Evolutionary conservation across 1,284 basidiomycete species (phyloP).

Genomic region (Ceratobasidium sp.): DNA sequence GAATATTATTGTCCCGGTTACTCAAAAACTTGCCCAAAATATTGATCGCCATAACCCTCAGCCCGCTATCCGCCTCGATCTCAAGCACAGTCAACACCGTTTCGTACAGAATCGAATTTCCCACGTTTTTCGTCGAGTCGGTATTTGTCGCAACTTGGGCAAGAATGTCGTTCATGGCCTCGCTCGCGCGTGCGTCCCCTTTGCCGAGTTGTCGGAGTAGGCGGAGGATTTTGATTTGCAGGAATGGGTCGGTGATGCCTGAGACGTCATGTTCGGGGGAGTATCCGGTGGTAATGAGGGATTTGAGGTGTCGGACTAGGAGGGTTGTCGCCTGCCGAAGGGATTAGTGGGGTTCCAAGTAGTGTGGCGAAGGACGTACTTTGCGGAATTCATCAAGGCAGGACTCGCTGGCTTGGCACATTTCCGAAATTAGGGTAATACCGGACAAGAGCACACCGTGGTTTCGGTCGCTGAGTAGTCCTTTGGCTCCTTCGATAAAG

Average conservation of each 20-base stretch:
- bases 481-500: constrained; percentile 87
- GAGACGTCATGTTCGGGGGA: constrained; percentile 99
- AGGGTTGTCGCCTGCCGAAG: constrained; percentile 80
- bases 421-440: constrained; percentile 94
- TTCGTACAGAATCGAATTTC: constrained; percentile 98
- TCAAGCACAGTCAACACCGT: constrained; percentile 97
- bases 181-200: constrained; percentile 86
- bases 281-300: constrained; percentile 94
- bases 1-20: constrained; percentile 98
- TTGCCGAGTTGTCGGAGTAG: constrained; percentile 87
- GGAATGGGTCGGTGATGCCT: constrained; percentile 98
- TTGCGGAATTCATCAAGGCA: constrained; percentile 88
- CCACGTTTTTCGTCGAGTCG: constrained; percentile 97
- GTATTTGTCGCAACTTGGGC: constrained; percentile 99
- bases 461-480: constrained; percentile 92
- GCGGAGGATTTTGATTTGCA: constrained; percentile 98
- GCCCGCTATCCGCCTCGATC: constrained; percentile 94
- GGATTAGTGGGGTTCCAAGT: not conserved
- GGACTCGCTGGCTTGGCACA: constrained; percentile 81
- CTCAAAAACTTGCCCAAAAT: constrained; percentile 98
- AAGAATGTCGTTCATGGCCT: constrained; percentile 98
- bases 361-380: constrained; percentile 53
- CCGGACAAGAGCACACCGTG: constrained; percentile 95
- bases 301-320: constrained; percentile 94
- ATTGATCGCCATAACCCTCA: constrained; percentile 99